Conservation (phyloP, 78 protist genomes). For the Corallochytrium limacisporum region DNA sequence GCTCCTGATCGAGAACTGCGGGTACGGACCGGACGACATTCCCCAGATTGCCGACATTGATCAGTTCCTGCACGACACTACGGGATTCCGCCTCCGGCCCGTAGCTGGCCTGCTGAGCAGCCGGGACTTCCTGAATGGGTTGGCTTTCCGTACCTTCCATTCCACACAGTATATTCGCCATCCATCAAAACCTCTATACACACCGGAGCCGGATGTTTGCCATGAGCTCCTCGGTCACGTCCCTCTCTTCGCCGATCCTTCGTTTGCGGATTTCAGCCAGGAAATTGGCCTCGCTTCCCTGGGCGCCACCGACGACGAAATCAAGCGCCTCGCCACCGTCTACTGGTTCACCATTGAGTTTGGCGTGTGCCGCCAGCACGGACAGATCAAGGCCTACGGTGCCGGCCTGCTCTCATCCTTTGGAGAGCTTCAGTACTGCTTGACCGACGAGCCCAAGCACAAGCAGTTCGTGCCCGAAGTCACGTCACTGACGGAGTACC, state of each 20-base stretch:
- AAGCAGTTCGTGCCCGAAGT: slow-evolving; percentile 34
- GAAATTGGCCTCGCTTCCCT: slow-evolving; percentile 78
- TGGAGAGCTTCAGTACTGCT: slow-evolving; percentile 73
- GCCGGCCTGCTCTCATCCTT: slow-evolving; percentile 84
- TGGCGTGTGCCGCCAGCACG: slow-evolving; percentile 77
- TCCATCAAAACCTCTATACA: slow-evolving; percentile 76
- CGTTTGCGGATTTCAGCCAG: slow-evolving; percentile 84
- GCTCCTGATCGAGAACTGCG: slow-evolving; percentile 53
- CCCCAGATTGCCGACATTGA: slow-evolving; percentile 34
- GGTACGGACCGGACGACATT: slow-evolving; percentile 39
- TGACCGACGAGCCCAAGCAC: slow-evolving; percentile 26
- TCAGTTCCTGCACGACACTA: neutral
- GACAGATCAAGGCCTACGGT: slow-evolving; percentile 65
- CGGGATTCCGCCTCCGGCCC: slow-evolving; percentile 78
- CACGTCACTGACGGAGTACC: slow-evolving; percentile 41
- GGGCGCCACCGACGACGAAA: slow-evolving; percentile 83
- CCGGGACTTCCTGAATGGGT: slow-evolving; percentile 77
- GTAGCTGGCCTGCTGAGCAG: slow-evolving; percentile 81
- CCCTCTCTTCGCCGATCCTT: slow-evolving; percentile 82
- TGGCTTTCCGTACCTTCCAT: slow-evolving; percentile 85
- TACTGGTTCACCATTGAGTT: slow-evolving; percentile 91
- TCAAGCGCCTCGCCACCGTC: slow-evolving; percentile 53
- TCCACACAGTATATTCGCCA: slow-evolving; percentile 90
- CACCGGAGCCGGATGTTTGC: slow-evolving; percentile 89
- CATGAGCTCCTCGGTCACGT: slow-evolving; percentile 94